These are phyloP conservation scores for Salix caprea DNA, from an alignment of 345 rosid species.

Conservation along the genomic window DNA sequence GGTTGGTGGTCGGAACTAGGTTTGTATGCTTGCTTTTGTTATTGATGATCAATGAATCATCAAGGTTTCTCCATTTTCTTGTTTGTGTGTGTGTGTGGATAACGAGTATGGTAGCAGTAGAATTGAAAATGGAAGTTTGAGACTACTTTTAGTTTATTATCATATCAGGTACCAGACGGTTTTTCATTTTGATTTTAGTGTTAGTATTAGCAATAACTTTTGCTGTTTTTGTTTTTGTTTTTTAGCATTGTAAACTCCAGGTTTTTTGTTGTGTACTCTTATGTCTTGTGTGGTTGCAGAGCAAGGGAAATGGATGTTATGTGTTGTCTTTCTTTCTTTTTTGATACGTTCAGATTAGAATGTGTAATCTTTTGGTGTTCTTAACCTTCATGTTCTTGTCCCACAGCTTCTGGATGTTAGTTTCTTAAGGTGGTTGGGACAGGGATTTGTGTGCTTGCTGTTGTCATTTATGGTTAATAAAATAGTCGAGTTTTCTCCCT, in stretches of 20 bases:
- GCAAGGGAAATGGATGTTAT: background rate
- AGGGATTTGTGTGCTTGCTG: slow-evolving; percentile 7
- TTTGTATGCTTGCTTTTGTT: slow-evolving; percentile 8
- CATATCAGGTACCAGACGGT: background rate
- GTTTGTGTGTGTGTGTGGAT: background rate
- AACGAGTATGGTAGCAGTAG: background rate
- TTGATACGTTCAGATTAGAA: background rate
- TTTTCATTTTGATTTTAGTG: background rate
- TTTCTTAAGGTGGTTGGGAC: slow-evolving; percentile 11
- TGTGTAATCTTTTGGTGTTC: background rate
- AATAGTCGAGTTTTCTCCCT: slow-evolving; percentile 7
- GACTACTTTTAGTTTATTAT: background rate
- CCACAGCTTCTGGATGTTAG: slow-evolving; percentile 17
- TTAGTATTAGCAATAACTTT: background rate
- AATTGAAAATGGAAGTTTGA: slow-evolving; percentile 7
- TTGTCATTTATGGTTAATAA: slow-evolving; percentile 21
- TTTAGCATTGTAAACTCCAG: background rate
- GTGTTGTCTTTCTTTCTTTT: background rate
- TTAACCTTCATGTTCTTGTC: background rate
- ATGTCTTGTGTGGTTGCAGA: background rate
- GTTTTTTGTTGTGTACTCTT: background rate
- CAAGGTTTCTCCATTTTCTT: slow-evolving; percentile 7
- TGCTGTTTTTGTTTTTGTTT: background rate
- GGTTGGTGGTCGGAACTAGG: slow-evolving; percentile 15
- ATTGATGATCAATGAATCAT: slow-evolving; percentile 24